Evolutionary conservation across 1,139 yeast genomes (phyloP), one percentile per base, ranked within the genome.

Genomic region (Ashbya aceris): DNA sequence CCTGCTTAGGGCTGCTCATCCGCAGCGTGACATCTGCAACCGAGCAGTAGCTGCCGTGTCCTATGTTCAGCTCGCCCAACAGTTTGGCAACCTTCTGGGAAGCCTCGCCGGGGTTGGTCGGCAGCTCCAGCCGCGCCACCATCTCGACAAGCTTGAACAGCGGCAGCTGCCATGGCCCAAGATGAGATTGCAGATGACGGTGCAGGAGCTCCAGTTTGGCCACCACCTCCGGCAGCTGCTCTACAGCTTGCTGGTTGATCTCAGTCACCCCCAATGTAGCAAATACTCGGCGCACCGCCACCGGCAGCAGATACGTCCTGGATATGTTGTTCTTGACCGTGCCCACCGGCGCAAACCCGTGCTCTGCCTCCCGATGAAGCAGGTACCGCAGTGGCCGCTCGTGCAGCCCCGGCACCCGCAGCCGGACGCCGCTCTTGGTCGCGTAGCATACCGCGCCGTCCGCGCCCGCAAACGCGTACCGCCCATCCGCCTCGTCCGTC

Each of bases 331-430:
- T 56, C 44, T 61, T 65, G 4, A 58, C 50, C 3, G 60, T 55
- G 2, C 64, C 67, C n/a, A 60, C 53, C 3, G 57, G 48, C 6
- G 44, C 49, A 33, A 46, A 41, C 26, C 47, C 41, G 47, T 52
- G 54, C 46, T 58, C 42, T 14, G 36, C 27, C 43, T 56, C 62
- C 52, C 59, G 41, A 51, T 59, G 53, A 41, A 70, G 54, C 17
- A 64, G 49, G 30, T 52, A 47, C 4, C 46, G 32, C 12, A 66
- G 69, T 67, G 65, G 7, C 42, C 45, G 29, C 49, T 45, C 0
- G 80, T 79, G 32, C 76, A 65, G 2, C 2, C 63, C 58, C 1
- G 89, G 87, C 8, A 82, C 62, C 42, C 87, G 64, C 30, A 75
- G 55, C 36, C 65, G 64, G 39, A 81, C 70, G 9, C 61, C 58